A percentile compares a stretch with the other conserved stretches of the same genome.
phyloP scores from a whole-genome alignment of 2,329 filamentous ascomycete genomes.

The Epichloe amarillans region DNA sequence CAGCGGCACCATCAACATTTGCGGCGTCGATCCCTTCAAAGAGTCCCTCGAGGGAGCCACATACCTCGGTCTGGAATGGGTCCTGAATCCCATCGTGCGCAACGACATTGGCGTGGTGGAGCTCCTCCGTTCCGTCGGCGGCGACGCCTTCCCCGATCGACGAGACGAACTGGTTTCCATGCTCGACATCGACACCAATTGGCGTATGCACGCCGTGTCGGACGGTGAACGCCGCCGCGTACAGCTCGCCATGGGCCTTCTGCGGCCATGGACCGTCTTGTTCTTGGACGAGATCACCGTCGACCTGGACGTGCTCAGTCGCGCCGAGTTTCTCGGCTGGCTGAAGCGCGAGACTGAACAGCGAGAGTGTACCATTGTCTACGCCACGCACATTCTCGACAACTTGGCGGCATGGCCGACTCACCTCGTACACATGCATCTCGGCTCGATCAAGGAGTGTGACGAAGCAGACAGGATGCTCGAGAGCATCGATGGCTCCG shows the following conservation, averaged over 20 bases:
- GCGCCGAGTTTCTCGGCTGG: slow-evolving; percentile 75
- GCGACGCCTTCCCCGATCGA: slow-evolving; percentile 66
- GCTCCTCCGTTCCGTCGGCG: slow-evolving; percentile 73
- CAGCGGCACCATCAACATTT: slow-evolving; percentile 57
- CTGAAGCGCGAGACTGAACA: slow-evolving; percentile 75
- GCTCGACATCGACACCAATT: slow-evolving; percentile 79
- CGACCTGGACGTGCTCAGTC: slow-evolving; percentile 77
- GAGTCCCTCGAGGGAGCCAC: slow-evolving; percentile 84
- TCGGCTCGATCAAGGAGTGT: slow-evolving; percentile 80
- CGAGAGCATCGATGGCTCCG: slow-evolving; percentile 28
- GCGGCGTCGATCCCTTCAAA: slow-evolving; percentile 83
- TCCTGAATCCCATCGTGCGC: slow-evolving; percentile 89
- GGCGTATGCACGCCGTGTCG: slow-evolving; percentile 92
- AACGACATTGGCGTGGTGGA: slow-evolving; percentile 88
- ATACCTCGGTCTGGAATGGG: slow-evolving; percentile 96
- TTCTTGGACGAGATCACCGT: slow-evolving; percentile 95
- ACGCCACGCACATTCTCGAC: slow-evolving; percentile 94
- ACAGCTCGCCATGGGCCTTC: slow-evolving; percentile 88
- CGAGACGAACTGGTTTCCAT: slow-evolving; percentile 79
- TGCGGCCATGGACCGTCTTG: slow-evolving; percentile 83
- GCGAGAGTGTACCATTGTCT: slow-evolving; percentile 81
- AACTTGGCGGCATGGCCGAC: slow-evolving; percentile 92
- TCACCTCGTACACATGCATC: slow-evolving; percentile 88
- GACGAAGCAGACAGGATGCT: slow-evolving; percentile 61
- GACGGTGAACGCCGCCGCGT: slow-evolving; percentile 87